Conservation (phyloP, 345 rosid species). For the Bretschneidera sinensis region DNA sequence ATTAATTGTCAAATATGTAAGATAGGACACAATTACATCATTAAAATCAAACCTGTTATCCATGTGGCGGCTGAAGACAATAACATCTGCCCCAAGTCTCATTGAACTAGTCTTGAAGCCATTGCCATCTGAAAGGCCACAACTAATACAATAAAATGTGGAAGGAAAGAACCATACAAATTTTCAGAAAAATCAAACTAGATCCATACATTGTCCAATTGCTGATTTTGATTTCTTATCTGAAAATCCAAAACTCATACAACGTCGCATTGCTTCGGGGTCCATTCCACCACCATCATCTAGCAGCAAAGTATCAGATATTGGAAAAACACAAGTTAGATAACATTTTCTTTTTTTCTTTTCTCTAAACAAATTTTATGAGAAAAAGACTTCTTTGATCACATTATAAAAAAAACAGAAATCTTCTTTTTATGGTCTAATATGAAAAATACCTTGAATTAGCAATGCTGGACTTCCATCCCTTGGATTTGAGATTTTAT, state of each 20-base stretch:
- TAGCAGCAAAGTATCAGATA: slow-evolving; percentile 22
- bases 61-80: slow-evolving; percentile 75
- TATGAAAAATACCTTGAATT: slow-evolving; percentile 56
- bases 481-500: slow-evolving; percentile 71
- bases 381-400: not conserved
- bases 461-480: slow-evolving; percentile 67
- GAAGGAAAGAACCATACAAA: slow-evolving; percentile 14
- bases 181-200: slow-evolving; percentile 12
- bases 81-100: slow-evolving; percentile 96
- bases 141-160: slow-evolving; percentile 20
- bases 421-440: not conserved
- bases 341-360: slow-evolving; percentile 1
- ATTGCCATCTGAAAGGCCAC: slow-evolving; percentile 76
- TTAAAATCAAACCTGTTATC: slow-evolving; percentile 49
- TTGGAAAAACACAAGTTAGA: slow-evolving; percentile 5
- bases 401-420: not conserved
- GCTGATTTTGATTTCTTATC: slow-evolving; percentile 69
- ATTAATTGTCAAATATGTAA: slow-evolving; percentile 3
- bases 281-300: slow-evolving; percentile 99
- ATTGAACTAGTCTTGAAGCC: slow-evolving; percentile 97
- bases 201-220: slow-evolving; percentile 74
- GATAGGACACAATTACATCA: slow-evolving; percentile 1
- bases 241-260: slow-evolving; percentile 98
- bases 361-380: slow-evolving; percentile 6
- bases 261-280: slow-evolving; percentile 75